Evolutionary conservation across 257 asterid genomes (phyloP), one percentile per base, ranked within the genome.

Genomic region (Scutellaria galericulata): DNA sequence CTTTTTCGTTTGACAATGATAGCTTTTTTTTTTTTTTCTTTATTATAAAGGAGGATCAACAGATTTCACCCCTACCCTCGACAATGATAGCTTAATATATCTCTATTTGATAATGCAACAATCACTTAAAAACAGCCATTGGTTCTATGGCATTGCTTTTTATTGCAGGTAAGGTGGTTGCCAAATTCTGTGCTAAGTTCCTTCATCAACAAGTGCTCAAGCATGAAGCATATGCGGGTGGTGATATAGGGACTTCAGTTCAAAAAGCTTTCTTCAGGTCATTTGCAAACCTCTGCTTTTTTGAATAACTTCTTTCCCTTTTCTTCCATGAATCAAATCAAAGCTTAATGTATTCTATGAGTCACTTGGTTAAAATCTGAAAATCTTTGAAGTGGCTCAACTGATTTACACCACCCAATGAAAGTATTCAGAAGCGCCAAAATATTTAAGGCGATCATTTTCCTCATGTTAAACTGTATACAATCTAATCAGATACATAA

Each of bases 151-250:
- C 20, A 50, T 42, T 75, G 42, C 55, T 71, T 44, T 57, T 35
- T 51, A 46, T 79, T 80, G 64, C 90, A 94, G 97, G 99, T 57
- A 94, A 91, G 82, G 99, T 91, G 65, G 99, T 94, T 27, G 95
- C 99, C 79, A 94, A 94, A 81, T 94, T 94, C 84, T 94, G 97
- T 80, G 98, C 97, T 42, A 94, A 94, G 86, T 91, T 75, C 80
- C 98, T 94, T 80, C 98, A 94, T 79, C 97, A 87, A 64, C 97
- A 91, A 84, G 91, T 94, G 83, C 91, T 91, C 78, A 91, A 88
- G 84, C 89, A 91, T 70, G 98, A 94, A 82, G 88, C 97, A 60
- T 94, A 94, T 79, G 75, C 66, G 10, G 79, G 88, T 57, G 97
- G 97, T 64, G 98, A 91, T 80, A 70, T 91, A 66, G 97, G 97